Base-by-base conservation (phyloP, 1,139 yeast species). In the Pichia sp. region DNA sequence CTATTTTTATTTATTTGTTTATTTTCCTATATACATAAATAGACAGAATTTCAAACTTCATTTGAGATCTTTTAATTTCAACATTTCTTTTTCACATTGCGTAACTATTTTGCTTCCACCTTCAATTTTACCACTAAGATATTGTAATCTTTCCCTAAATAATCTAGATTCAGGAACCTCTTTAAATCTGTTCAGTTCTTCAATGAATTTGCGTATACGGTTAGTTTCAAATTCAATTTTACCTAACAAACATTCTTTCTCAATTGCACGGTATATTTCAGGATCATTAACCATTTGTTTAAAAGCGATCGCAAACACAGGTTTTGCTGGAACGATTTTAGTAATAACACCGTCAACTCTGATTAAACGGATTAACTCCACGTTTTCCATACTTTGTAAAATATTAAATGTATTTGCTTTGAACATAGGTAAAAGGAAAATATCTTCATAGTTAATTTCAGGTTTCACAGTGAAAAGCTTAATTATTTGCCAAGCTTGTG, bases 401-500 rank as follows among this genome's bases (percentile, higher is more conserved):
- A 85, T 77, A 1, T 70, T 65, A 41, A 69, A 75, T 2, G 81
- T 76, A 3, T 73, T 63, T 6, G 79, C 66, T 52, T 82, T 82
- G 63, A 89, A 86, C 40, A 86, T 65, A 12, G 94, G 83, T 41
- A 74, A 70, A 43, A 73, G 69, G 31, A 74, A 69, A 39, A 85
- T 65, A 11, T 81, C 80, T 35, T 70, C 69, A 56, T 70, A 83
- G 1, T 66, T 55, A 3, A 84, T 65, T 4, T 58, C 53, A 1
- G 74, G 78, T 0, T 65, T 59, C 6, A 65, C 60, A 1, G 89
- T 75, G 39, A 92, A 69, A 37, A 73, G 54, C 56, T 84, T 84
- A 58, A 92, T 79, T 22, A 92, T 62, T 25, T 74, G 76, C 98
- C 98, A 92, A 0, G 89, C 95, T 58, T 92, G 97, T 1, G 95